phyloP scores from a whole-genome alignment of 805 yeast genomes.

The Ogataea polymorpha region DNA sequence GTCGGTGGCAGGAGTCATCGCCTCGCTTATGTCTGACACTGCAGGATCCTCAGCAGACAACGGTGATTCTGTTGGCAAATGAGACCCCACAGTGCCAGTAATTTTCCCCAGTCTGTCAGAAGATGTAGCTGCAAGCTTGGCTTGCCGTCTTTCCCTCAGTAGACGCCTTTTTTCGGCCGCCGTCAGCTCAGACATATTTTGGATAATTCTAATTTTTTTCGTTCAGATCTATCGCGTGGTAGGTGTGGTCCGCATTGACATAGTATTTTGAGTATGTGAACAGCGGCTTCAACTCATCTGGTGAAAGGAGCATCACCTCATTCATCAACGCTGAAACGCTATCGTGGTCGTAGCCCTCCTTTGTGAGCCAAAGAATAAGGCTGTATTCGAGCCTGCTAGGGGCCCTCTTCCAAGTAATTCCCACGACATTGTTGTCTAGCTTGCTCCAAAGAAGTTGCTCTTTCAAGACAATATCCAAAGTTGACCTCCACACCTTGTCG shows the following conservation, averaged over 20 bases:
- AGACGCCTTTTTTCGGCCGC: conserved; percentile 58
- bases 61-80: conserved; percentile 35
- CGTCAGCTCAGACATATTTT: conserved; percentile 38
- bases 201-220: conserved; percentile 1
- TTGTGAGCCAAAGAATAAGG: conserved; percentile 17
- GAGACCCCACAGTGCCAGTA: conserved; percentile 39
- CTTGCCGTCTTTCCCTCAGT: conserved; percentile 62
- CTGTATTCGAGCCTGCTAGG: conserved; percentile 12
- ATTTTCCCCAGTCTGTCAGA: conserved; percentile 50
- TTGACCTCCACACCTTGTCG: conserved; percentile 13
- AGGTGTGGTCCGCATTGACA: conserved; percentile 16
- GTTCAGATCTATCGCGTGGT: conserved; percentile 15
- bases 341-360: conserved; percentile 13
- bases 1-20: conserved; percentile 2
- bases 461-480: conserved; percentile 13
- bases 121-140: conserved; percentile 57
- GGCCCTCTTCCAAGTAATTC: conserved; percentile 19
- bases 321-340: conserved; percentile 15
- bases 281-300: conserved; percentile 19
- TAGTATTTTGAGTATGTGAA: conserved; percentile 19
- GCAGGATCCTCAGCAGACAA: conserved; percentile 26
- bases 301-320: conserved; percentile 16
- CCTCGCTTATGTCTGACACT: conserved; percentile 18
- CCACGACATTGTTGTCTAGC: conserved; percentile 18
- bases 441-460: conserved; percentile 21